Base-by-base conservation (phyloP, 2,329 filamentous ascomycete species). In the Penicillium sp. region DNA sequence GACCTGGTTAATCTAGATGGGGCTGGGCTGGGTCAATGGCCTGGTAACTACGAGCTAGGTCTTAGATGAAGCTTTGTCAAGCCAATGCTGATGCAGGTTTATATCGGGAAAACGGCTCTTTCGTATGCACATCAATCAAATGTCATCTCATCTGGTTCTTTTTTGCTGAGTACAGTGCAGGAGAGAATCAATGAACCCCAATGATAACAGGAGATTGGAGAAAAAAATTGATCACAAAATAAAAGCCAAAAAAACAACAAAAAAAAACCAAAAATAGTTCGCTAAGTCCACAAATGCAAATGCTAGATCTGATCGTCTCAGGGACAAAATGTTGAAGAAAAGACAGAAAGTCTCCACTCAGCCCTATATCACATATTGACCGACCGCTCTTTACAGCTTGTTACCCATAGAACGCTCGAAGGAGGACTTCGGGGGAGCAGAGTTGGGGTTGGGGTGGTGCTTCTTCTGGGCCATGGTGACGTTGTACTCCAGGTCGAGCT, bases 401-500 rank as follows among this genome's bases (percentile, higher is more conserved):
- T 65, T 70, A 55, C 60, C 54, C 54, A 57, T 57, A 13, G 54
- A 67, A n/a, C 75, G 75, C 75, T 77, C 74, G 47, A 77, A 77
- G 2, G 75, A 77, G 8, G 75, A 77, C 17, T 75, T 73, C 13
- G 75, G 75, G 5, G 75, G 75, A 17, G 74, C 75, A 4, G 75
- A 74, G 73, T 76, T 75, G 63, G 75, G 75, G 69, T 77, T 74
- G 55, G 73, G 75, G 70, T 77, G 75, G 63, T 77, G 74, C 68
- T 75, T 73, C 72, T 76, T 76, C 22, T 82, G 81, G 17, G 83
- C 83, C 64, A 89, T 79, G 26, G 75, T 81, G 62, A 91, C 85
- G 70, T 90, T 83, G 74, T 89, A 89, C 70, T 84, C 81, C 58
- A 90, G 74, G 75, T 89, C 85, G 74, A 87, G 82, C 62, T 77